phyloP scores from a whole-genome alignment of 106 monocot species.

The Narthecium ossifragum region DNA sequence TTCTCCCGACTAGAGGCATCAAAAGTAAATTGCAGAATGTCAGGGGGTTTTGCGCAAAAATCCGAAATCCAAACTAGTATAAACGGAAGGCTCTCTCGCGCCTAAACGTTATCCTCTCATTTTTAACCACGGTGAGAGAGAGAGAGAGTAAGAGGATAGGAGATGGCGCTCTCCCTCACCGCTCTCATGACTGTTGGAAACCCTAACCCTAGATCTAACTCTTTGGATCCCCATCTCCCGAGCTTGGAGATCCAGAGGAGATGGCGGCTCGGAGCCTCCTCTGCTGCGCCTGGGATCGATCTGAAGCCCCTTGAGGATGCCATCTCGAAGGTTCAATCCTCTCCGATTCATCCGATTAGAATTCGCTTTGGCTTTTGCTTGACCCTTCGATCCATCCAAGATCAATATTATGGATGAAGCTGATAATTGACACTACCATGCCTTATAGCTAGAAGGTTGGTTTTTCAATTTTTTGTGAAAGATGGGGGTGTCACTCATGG shows the following conservation, averaged over 20 bases:
- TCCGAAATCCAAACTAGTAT: no score
- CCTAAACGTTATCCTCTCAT: constrained; percentile 1
- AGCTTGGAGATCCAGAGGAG: constrained; percentile 13
- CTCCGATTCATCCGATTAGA: neutral
- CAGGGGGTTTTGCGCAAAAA: no score
- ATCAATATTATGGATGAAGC: no score
- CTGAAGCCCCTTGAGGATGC: constrained; percentile 55
- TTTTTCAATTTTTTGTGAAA: neutral
- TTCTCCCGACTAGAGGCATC: no score
- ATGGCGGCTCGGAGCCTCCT: constrained; percentile 51
- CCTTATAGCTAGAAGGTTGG: neutral
- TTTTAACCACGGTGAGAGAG: constrained; percentile 9
- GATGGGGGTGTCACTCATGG: neutral
- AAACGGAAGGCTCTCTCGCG: neutral
- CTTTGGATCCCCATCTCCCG: neutral
- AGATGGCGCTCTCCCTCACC: constrained; percentile 31
- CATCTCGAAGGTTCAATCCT: constrained; percentile 44
- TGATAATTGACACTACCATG: no score
- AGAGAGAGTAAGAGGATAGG: no score
- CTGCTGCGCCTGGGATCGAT: constrained; percentile 58
- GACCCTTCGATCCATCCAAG: neutral
- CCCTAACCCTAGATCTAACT: constrained; percentile 7
- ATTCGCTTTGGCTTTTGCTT: neutral
- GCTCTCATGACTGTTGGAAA: constrained; percentile 3
- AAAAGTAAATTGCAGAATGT: no score